A percentile compares a stretch with the other conserved stretches of the same genome.
phyloP scores from a whole-genome alignment of 352 stramenopile genomes.

The Phytophthora fragariae region DNA sequence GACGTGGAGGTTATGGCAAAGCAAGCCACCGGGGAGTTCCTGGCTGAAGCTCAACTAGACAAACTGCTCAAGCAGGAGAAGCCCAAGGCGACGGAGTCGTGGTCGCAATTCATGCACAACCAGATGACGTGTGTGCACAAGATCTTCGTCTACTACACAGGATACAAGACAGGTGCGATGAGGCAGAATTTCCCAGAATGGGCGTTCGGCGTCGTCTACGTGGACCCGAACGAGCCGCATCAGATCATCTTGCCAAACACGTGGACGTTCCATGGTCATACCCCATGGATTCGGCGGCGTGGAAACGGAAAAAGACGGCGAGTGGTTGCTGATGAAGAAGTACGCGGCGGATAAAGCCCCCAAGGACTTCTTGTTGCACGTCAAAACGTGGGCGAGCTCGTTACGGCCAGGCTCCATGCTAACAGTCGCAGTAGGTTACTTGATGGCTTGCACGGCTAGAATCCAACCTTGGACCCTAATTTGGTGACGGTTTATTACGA shows the following conservation, averaged over 20 bases:
- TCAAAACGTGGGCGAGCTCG: conserved; percentile 65
- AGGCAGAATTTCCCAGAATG: conserved; percentile 66
- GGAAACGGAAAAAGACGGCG: conserved; percentile 82
- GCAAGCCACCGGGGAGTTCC: conserved; percentile 46
- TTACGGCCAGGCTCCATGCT: conserved; percentile 68
- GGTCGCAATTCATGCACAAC: conserved; percentile 73
- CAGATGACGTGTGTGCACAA: conserved; percentile 83
- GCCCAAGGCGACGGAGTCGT: conserved; percentile 48
- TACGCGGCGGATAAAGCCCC: conserved; percentile 61
- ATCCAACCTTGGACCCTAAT: conserved; percentile 7
- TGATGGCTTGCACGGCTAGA: background rate
- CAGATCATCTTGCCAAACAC: conserved; percentile 72
- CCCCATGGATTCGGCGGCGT: conserved; percentile 61
- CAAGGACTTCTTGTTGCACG: conserved; percentile 54
- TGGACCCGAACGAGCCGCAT: conserved; percentile 83
- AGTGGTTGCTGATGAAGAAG: conserved; percentile 68
- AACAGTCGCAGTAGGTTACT: conserved; percentile 64
- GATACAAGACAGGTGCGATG: conserved; percentile 82
- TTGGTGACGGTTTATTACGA: conserved; percentile 4
- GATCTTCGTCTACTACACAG: conserved; percentile 86
- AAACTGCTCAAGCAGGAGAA: conserved; percentile 64
- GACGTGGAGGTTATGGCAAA: conserved; percentile 69
- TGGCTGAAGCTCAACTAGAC: conserved; percentile 38
- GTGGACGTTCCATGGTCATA: conserved; percentile 76
- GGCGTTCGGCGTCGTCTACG: conserved; percentile 71